Evolutionary conservation across 164 flowering plant species (phyloP).

Genomic region (Sextonia rubra): DNA sequence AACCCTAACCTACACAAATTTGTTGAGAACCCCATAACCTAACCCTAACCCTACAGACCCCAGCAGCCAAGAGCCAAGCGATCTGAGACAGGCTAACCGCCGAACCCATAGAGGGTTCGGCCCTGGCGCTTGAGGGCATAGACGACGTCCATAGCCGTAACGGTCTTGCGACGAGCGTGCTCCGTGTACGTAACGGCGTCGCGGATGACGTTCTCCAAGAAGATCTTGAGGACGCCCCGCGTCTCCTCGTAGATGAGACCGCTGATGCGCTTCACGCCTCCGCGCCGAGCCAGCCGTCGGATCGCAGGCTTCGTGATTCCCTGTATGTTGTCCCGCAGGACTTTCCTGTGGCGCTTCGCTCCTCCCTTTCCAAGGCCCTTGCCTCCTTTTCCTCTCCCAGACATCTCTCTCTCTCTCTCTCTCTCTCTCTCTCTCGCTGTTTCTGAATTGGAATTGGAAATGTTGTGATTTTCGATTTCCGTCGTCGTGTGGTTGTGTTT

Average conservation of each 20-base stretch:
- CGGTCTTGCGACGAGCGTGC: conserved; percentile 14
- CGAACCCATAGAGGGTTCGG: conserved; percentile 12
- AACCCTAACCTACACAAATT: no score
- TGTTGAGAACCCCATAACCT: no score
- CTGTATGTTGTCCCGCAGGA: conserved; percentile 11
- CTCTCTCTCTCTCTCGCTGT: neutral
- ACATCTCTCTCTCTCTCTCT: conserved; percentile 1
- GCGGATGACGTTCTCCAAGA: conserved; percentile 11
- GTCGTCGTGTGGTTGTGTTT: neutral
- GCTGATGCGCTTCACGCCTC: conserved; percentile 13
- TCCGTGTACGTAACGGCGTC: conserved; percentile 14
- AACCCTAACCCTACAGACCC: no score
- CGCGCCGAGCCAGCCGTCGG: conserved; percentile 10
- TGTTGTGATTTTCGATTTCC: neutral
- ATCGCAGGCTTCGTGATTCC: conserved; percentile 14
- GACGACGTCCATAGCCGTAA: conserved; percentile 13
- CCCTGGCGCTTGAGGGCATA: conserved; percentile 15
- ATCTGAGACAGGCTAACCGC: neutral
- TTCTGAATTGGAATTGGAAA: neutral
- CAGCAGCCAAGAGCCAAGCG: no score
- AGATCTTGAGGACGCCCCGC: conserved; percentile 13
- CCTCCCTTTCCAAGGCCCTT: conserved; percentile 12
- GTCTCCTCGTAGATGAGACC: conserved; percentile 15
- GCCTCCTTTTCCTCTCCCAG: conserved; percentile 12
- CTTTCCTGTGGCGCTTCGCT: conserved; percentile 12